Base-by-base conservation (phyloP, 2,329 filamentous ascomycete genomes). In the Fusarium tanahbumbuense region DNA sequence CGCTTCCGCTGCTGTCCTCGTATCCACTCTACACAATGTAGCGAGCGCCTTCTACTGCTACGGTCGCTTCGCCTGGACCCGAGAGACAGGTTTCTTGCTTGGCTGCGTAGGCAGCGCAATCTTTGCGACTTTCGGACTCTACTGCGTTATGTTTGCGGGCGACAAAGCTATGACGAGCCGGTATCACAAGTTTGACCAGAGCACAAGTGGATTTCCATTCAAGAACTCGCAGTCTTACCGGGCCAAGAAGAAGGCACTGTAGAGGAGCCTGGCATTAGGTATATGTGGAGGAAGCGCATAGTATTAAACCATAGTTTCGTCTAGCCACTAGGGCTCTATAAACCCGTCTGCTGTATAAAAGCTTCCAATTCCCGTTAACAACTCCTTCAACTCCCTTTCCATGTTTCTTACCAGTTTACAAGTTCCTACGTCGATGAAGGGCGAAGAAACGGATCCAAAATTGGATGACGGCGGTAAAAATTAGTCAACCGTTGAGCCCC, bases 1-100 rank as follows among this genome's bases (percentile, higher is more conserved):
- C 77, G 91, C 91, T 8, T 82, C 87, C 40, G 91, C 92, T 4
- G 89, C 88, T 3, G 78, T 93, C 22, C 83, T 90, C 41, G 80
- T 94, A 16, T 91, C 91, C 2, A 87, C 88, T 0, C 66, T 88
- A 5, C 92, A 92, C 81, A 92, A 95, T 78, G 81, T 84, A 20
- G 74, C 83, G 0, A 83, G 84, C 7, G 89, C 89, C 20, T 88
- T 90, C 69, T 91, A 92, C 78, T 85, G 87, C 75, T 96, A 94
- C 80, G 84, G 85, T 50, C 86, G 89, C 77, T 93, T 89, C 80
- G 84, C 85, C n/a, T 80, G 82, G 56, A 82, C 81, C 78, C 82
- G 83, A 8, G 85, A 89, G 73, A 82, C 86, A 13, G 87, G 85
- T 1, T 92, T 90, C 75, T 80, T 86, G 2, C 77, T 92, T 8